Conservation (phyloP, 176 grass and related monocot species). For the Ensete glaucum region DNA sequence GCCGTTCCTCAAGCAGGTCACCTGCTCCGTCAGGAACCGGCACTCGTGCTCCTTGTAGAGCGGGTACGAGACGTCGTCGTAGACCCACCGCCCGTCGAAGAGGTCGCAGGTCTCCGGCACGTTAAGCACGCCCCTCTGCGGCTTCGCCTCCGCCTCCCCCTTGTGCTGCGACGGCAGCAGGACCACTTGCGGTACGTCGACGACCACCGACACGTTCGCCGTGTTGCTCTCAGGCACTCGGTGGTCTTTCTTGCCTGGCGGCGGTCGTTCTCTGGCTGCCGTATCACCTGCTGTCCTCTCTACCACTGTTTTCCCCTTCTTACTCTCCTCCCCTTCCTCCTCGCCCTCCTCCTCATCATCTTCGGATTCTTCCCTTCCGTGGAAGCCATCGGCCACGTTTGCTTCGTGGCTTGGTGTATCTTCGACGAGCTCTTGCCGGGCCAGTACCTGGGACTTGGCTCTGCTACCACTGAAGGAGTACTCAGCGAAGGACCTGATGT, state of each 20-base stretch:
- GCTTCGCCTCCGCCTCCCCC: neutral
- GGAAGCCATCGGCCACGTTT: neutral
- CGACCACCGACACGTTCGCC: neutral
- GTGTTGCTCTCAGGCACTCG: neutral
- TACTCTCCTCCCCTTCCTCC: neutral
- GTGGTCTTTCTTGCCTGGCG: neutral
- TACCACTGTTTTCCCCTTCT: neutral
- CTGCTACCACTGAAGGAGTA: neutral
- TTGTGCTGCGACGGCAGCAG: neutral
- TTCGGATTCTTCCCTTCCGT: neutral
- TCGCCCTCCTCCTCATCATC: neutral
- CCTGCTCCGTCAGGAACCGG: constrained; percentile 47
- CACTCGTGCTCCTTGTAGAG: constrained; percentile 66
- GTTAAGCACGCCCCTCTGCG: neutral
- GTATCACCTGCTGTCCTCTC: neutral
- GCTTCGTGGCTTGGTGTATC: too few species aligned
- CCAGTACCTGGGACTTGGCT: neutral
- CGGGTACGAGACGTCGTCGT: constrained; percentile 45
- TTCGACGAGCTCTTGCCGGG: neutral
- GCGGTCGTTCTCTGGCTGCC: neutral
- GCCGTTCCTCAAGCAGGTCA: constrained; percentile 68
- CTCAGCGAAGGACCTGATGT: neutral
- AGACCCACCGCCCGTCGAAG: constrained; percentile 61
- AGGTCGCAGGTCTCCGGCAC: constrained; percentile 75
- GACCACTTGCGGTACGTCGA: neutral